A percentile compares a stretch with the other conserved stretches of the same genome.
These are phyloP conservation scores for Bothriochloa decipiens DNA, from an alignment of 176 grass and related monocot species.

Conservation along the genomic window DNA sequence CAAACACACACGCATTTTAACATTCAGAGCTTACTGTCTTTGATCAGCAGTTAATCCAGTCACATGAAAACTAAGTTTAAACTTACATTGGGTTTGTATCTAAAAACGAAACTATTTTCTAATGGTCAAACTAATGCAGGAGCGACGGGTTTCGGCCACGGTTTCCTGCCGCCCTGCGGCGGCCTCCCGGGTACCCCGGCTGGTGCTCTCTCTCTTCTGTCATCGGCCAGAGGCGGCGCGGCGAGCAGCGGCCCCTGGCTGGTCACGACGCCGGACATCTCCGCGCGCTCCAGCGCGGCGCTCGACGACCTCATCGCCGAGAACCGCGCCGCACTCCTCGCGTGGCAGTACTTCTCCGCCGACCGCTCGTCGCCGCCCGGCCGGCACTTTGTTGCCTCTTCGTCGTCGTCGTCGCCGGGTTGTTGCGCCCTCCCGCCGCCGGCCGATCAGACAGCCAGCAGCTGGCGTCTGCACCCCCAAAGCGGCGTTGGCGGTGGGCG, in stretches of 20 bases:
- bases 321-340: conserved; percentile 75
- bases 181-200: conserved; percentile 37
- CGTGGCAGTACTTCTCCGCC: conserved; percentile 56
- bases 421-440: background rate
- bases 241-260: conserved; percentile 40
- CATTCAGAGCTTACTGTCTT: background rate
- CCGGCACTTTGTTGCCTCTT: background rate
- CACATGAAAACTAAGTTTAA: background rate
- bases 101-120: background rate
- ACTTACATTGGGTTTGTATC: background rate
- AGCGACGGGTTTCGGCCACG: conserved; percentile 30
- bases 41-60: too few species aligned
- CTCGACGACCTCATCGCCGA: conserved; percentile 85
- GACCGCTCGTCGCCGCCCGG: conserved; percentile 34
- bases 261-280: conserved; percentile 49
- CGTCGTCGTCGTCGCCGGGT: background rate
- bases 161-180: conserved; percentile 32
- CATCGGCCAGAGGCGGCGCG: conserved; percentile 51
- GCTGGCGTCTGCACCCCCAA: conserved; percentile 27
- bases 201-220: conserved; percentile 92
- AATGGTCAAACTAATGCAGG: conserved; percentile 42
- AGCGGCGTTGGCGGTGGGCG: background rate
- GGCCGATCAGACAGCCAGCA: background rate
- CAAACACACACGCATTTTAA: background rate
- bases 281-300: conserved; percentile 65